A percentile compares a stretch with the other conserved stretches of the same genome.
Evolutionary conservation across 2,329 filamentous ascomycete species (phyloP).

Genomic region (Trichoderma atrobrunneum): DNA sequence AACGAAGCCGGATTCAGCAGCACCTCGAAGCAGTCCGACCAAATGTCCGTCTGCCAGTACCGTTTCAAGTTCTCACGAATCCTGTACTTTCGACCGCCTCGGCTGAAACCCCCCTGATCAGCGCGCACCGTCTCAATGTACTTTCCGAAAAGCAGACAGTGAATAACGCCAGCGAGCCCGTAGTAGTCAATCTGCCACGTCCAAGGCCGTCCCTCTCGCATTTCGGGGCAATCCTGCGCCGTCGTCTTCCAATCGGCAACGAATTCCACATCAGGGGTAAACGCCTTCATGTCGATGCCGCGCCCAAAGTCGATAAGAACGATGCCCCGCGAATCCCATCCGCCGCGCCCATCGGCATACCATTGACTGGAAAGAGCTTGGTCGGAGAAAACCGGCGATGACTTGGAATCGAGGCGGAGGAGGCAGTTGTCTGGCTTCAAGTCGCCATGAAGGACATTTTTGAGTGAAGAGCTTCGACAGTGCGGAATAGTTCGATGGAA

Average conservation of each 20-base stretch:
- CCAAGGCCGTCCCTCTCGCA: conserved; percentile 91
- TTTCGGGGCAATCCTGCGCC: conserved; percentile 87
- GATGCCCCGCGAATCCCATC: conserved; percentile 79
- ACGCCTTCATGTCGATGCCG: conserved; percentile 88
- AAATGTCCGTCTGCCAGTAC: conserved; percentile 96
- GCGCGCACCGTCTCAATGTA: conserved; percentile 79
- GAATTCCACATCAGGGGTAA: conserved; percentile 71
- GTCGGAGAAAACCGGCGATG: conserved; percentile 23
- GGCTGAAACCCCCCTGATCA: conserved; percentile 55
- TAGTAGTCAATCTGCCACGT: conserved; percentile 98
- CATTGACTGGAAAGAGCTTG: conserved; percentile 61
- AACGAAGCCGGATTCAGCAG: conserved; percentile 77
- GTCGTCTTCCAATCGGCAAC: conserved; percentile 93
- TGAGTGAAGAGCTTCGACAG: conserved; percentile 79
- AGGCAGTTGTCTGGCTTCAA: conserved; percentile 95
- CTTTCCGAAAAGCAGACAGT: conserved; percentile 87
- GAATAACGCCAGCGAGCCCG: conserved; percentile 82
- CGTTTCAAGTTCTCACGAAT: conserved; percentile 83
- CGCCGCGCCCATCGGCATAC: conserved; percentile 67
- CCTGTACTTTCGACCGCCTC: conserved; percentile 66
- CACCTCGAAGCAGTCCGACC: conserved; percentile 78
- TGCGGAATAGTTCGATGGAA: conserved; percentile 83
- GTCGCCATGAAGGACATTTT: conserved; percentile 83
- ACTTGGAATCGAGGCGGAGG: conserved; percentile 66
- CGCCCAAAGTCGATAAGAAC: conserved; percentile 93